Conservation (phyloP, 2,329 filamentous ascomycete genomes). For the Stromatinia cepivora region DNA sequence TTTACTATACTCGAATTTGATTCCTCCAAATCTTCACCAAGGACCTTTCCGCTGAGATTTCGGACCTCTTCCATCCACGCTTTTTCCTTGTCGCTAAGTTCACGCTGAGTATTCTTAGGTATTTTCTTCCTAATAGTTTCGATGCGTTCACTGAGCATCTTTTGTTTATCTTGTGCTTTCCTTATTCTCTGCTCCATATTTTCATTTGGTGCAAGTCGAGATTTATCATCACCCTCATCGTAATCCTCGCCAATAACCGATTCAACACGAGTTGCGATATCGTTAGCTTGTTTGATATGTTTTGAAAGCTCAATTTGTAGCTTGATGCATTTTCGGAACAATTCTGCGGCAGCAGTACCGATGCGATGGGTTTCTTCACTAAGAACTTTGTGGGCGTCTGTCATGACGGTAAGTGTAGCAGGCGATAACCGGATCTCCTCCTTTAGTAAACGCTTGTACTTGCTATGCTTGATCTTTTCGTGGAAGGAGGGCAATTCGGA, state of each 20-base stretch:
- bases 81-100: conserved; percentile 63
- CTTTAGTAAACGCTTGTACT: conserved; percentile 60
- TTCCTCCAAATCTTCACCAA: conserved; percentile 26
- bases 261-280: conserved; percentile 67
- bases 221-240: conserved; percentile 52
- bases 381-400: conserved; percentile 70
- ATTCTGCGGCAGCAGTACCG: conserved; percentile 67
- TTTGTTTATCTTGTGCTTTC: conserved; percentile 56
- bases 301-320: conserved; percentile 66
- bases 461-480: conserved; percentile 57
- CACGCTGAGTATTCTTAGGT: conserved; percentile 49
- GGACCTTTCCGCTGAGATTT: conserved; percentile 44
- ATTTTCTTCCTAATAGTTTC: conserved; percentile 58
- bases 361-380: conserved; percentile 68
- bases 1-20: conserved; percentile 7
- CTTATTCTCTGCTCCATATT: conserved; percentile 60
- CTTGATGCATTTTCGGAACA: conserved; percentile 70
- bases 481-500: conserved; percentile 58
- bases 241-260: conserved; percentile 57
- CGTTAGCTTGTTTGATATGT: conserved; percentile 65
- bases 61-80: conserved; percentile 59
- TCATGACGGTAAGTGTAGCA: conserved; percentile 69
- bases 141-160: conserved; percentile 57
- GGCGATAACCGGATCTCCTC: conserved; percentile 70
- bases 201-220: conserved; percentile 51